Conservation (phyloP, 345 rosid genomes). For the Mallotus nudiflorus region DNA sequence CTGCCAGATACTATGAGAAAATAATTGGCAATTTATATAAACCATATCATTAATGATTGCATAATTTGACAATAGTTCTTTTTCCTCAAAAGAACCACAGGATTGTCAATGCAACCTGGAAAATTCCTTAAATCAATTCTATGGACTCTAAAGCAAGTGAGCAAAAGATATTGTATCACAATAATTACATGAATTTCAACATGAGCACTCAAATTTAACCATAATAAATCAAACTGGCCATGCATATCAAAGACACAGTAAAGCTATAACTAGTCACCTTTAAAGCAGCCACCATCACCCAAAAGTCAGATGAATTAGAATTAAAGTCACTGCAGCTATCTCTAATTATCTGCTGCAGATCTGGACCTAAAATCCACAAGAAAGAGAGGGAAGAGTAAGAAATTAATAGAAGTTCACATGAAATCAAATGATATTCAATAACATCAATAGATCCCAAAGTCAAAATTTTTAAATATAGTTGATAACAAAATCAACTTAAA, state of each 20-base stretch:
- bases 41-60: background rate
- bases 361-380: constrained; percentile 48
- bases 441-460: background rate
- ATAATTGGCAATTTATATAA: background rate
- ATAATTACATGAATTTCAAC: background rate
- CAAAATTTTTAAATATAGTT: background rate
- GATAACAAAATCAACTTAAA: too few relatives aligned
- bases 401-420: constrained; percentile 10
- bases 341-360: constrained; percentile 53
- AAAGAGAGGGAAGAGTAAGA: background rate
- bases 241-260: constrained; percentile 4
- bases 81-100: background rate
- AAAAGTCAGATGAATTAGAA: constrained; percentile 76
- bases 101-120: background rate
- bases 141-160: background rate
- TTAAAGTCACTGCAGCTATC: constrained; percentile 67
- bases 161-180: background rate
- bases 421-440: background rate
- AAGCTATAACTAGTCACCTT: constrained; percentile 57
- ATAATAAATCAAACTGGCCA: background rate
- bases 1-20: background rate
- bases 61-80: too few relatives aligned
- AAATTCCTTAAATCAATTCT: constrained; percentile 1
- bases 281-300: constrained; percentile 98
- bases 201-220: background rate